Base-by-base conservation (phyloP, 768 basidiomycete genomes). In the Kwoniella heveanensis region DNA sequence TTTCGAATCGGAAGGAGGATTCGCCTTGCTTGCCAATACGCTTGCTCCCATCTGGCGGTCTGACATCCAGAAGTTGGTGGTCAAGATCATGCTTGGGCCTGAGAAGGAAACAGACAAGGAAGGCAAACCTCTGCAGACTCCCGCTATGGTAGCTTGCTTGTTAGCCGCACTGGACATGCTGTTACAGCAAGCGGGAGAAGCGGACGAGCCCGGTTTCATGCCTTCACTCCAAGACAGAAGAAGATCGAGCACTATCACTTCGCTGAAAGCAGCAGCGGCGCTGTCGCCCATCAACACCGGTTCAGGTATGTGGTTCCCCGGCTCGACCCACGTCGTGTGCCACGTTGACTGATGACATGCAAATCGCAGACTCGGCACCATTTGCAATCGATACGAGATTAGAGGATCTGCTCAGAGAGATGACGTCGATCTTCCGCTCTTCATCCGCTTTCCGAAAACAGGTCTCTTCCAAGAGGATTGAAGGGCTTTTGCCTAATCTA, bases 1-100 rank as follows among this genome's bases (percentile, higher is more conserved):
- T 70, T 92, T 95, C 68, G 92, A 94, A 76, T 81, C 89, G 0
- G 87, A 90, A 37, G 88, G 88, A 56, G 93, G 93, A 9, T 95
- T 92, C 89, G 86, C 83, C 50, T 83, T 89, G 1, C 76, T 95
- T 36, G 88, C 87, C 74, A 83, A 83, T 2, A 84, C 88, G 26
- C 72, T 94, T 21, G 89, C 91, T 0, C 60, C 73, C 7, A 80
- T 80, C 0, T 95, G 93, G 93, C 84, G 88, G 67, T 76, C 80
- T 8, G 82, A 78, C 19, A 86, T 93, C 15, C 88, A 91, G 62
- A 82, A 82, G 25, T 85, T 85, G 22, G 86, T 88, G 12, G 87
- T 92, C 65, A 86, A 88, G 63, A 77, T 92, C 1, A 80, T 94
- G 17, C 74, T 90, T 2, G 89, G 88, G 2, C 39, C 39, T 4